phyloP scores from a whole-genome alignment of 2,329 filamentous ascomycete genomes.

The Parastagonospora avenae region DNA sequence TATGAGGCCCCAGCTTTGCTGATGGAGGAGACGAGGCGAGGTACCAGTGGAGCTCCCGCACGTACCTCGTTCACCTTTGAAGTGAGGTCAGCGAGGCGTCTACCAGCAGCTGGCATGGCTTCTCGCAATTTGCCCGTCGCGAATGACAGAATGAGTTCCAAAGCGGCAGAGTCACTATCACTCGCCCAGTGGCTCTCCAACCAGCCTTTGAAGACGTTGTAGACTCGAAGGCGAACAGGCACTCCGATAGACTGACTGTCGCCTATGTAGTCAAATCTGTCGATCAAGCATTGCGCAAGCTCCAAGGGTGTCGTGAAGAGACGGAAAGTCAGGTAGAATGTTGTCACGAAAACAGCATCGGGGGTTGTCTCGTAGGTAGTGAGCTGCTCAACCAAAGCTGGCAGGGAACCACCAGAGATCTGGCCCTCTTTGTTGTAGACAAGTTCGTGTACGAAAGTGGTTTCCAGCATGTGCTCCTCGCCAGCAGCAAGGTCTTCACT shows the following conservation, averaged over 20 bases:
- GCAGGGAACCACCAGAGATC: slow-evolving; percentile 88
- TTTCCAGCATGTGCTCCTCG: slow-evolving; percentile 85
- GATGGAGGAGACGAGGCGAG: slow-evolving; percentile 81
- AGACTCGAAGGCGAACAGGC: slow-evolving; percentile 86
- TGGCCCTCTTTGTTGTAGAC: slow-evolving; percentile 94
- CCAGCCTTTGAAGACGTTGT: slow-evolving; percentile 98
- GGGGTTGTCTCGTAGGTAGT: slow-evolving; percentile 93
- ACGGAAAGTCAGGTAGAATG: slow-evolving; percentile 95
- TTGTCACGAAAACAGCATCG: slow-evolving; percentile 87
- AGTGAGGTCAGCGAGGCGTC: slow-evolving; percentile 78
- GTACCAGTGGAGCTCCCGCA: slow-evolving; percentile 70
- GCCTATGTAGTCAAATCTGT: slow-evolving; percentile 89
- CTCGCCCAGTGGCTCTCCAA: slow-evolving; percentile 94
- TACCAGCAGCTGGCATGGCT: slow-evolving; percentile 76
- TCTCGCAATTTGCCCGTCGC: slow-evolving; percentile 72
- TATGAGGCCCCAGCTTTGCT: slow-evolving; percentile 83
- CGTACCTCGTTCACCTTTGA: slow-evolving; percentile 77
- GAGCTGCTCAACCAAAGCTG: slow-evolving; percentile 89
- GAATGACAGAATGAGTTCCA: slow-evolving; percentile 79
- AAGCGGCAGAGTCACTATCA: slow-evolving; percentile 75
- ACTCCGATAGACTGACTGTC: slow-evolving; percentile 75
- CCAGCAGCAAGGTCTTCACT: slow-evolving; percentile 78
- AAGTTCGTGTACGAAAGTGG: slow-evolving; percentile 88
- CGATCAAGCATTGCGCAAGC: slow-evolving; percentile 81
- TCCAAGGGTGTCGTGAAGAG: slow-evolving; percentile 83